These are phyloP conservation scores for Rachicladosporium sp. DNA, from an alignment of 2,329 filamentous ascomycete species.

Conservation along the genomic window DNA sequence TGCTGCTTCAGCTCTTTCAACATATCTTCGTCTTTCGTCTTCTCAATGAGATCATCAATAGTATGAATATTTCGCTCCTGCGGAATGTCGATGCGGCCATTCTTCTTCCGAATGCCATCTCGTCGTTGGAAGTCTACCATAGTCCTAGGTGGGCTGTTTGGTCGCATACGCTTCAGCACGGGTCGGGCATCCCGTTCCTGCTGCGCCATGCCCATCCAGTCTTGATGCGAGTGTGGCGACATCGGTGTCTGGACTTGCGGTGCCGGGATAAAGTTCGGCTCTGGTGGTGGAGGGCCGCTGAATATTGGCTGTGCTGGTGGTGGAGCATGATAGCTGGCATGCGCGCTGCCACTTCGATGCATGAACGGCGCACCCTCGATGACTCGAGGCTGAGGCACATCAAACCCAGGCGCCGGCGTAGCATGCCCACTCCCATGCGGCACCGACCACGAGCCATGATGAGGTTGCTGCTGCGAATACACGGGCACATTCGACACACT, in stretches of 20 bases:
- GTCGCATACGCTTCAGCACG: constrained; percentile 45
- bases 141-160: constrained; percentile 50
- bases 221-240: constrained; percentile 51
- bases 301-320: constrained; percentile 22
- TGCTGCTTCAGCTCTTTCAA: constrained; percentile 98
- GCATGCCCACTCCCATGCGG: constrained; percentile 55
- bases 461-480: constrained; percentile 36
- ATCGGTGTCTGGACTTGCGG: constrained; percentile 43
- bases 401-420: constrained; percentile 62
- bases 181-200: constrained; percentile 38
- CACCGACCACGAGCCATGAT: constrained; percentile 44
- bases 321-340: constrained; percentile 28
- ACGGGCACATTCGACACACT: constrained; percentile 4
- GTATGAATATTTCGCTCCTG: constrained; percentile 85
- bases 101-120: constrained; percentile 96
- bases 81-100: constrained; percentile 93
- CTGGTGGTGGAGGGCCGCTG: constrained; percentile 27
- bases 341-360: constrained; percentile 15
- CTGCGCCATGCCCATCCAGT: constrained; percentile 41
- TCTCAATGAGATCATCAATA: constrained; percentile 83
- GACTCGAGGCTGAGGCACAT: constrained; percentile 32
- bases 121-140: constrained; percentile 42
- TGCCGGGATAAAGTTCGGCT: constrained; percentile 33
- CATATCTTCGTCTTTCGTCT: constrained; percentile 79
- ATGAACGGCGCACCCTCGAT: constrained; percentile 24